Percentiles rank a stretch among this genome's conserved stretches.
Evolutionary conservation across 148 eudicot species (phyloP).

Genomic region (Linanthus parryae): DNA sequence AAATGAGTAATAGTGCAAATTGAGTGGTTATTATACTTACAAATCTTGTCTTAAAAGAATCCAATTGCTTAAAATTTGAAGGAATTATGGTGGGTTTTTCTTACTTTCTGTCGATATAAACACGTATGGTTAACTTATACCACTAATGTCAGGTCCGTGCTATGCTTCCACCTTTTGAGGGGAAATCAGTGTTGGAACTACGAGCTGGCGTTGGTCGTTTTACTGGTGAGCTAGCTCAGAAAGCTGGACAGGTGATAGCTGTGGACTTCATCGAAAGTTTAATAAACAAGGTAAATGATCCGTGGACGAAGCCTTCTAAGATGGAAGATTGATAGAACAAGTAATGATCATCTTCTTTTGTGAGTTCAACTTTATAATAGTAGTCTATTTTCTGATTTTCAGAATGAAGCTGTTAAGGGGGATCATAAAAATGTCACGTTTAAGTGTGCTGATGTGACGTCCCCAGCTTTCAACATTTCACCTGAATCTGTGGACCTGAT

Average conservation of each 20-base stretch:
- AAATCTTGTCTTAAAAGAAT: too few species aligned
- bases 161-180: slow-evolving; percentile 77
- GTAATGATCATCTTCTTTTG: neutral
- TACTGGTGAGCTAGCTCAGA: slow-evolving; percentile 78
- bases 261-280: slow-evolving; percentile 81
- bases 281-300: slow-evolving; percentile 74
- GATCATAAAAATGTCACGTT: slow-evolving; percentile 75
- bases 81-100: too few species aligned
- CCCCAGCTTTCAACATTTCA: slow-evolving; percentile 57
- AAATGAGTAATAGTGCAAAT: too few species aligned
- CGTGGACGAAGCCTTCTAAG: neutral
- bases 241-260: slow-evolving; percentile 68
- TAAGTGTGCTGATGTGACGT: slow-evolving; percentile 90
- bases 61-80: too few species aligned
- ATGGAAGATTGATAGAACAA: too few species aligned
- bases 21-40: too few species aligned
- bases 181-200: slow-evolving; percentile 74
- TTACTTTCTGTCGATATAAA: slow-evolving; percentile 2
- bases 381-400: slow-evolving; percentile 14
- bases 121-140: too few species aligned
- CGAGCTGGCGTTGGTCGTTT: slow-evolving; percentile 98
- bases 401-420: slow-evolving; percentile 76
- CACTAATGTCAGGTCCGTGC: slow-evolving; percentile 51
- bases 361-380: too few species aligned
- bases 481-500: slow-evolving; percentile 67